Evolutionary conservation across 768 basidiomycete genomes (phyloP), one percentile per base, ranked within the genome.

Genomic region (Russula brevipes): DNA sequence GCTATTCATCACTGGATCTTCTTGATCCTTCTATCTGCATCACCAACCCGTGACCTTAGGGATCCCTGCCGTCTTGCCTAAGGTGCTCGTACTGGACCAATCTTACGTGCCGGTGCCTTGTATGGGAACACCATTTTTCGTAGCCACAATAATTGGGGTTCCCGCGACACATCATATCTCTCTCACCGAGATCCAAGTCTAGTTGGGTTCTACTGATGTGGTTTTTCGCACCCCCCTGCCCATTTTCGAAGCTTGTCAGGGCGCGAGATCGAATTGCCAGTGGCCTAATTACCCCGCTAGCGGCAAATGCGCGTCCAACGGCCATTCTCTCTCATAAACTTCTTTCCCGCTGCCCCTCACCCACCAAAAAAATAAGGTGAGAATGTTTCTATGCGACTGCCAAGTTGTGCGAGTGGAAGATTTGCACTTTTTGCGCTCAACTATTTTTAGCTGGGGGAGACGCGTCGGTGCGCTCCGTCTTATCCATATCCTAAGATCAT

Each of bases 321-420:
- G 63, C 63, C 9, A 53, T 53, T 63, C 24, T 53, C 36, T 6
- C 61, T 63, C 61, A 46, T 8, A 10, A 4, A 12, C 51, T 46
- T 46, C 17, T 11, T n/a, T 50, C 17, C 8, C 42, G 3, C 55
- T 16, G 3, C 35, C 24, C 6, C 5, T 53, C 12, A 16, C 24
- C 24, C 24, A 51, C 12, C 10, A 6, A n/a, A 24, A 16, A 33
- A 51, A n/a, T 6, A 52, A 44, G 24, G 38, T 0, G 24, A 31
- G 41, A 53, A 30, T 24, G 42, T 60, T 53, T 53, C 19, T 19
- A 19, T 45, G 19, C 45, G 51, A 45, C 35, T 45, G 7, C 39
- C 10, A n/a, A 45, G n/a, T 19, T 12, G 14, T 30, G 39, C 5
- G n/a, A 51, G 47, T 39, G 49, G 31, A 24, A 8, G 11, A 6